Percentiles rank a stretch among this genome's conserved stretches.
These are phyloP conservation scores for Neohortaea acidophila DNA, from an alignment of 495 filamentous ascomycete species.

Conservation along the genomic window DNA sequence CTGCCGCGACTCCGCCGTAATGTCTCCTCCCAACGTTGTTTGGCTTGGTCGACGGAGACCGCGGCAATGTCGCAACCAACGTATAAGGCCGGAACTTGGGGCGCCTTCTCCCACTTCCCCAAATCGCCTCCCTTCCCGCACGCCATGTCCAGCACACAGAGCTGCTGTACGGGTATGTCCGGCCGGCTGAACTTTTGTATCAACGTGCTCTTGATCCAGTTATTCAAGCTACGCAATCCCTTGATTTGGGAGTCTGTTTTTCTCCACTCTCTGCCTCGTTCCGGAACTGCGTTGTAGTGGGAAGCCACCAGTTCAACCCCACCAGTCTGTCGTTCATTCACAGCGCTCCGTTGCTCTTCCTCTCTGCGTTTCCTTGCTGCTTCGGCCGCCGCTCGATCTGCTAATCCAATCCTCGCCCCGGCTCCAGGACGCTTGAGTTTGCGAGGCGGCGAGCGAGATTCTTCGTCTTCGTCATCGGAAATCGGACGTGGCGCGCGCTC, in stretches of 20 bases:
- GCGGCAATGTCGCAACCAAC: constrained; percentile 88
- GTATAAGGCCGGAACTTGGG: constrained; percentile 71
- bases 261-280: constrained; percentile 85
- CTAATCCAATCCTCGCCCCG: constrained; percentile 62
- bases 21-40: constrained; percentile 68
- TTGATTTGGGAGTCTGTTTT: constrained; percentile 88
- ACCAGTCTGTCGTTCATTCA: constrained; percentile 25
- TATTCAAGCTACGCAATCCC: constrained; percentile 86
- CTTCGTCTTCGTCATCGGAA: constrained; percentile 6
- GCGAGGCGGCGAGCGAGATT: constrained; percentile 34
- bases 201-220: constrained; percentile 93
- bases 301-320: constrained; percentile 59
- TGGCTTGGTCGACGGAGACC: constrained; percentile 75
- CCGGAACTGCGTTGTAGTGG: constrained; percentile 92
- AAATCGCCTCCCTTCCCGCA: constrained; percentile 95
- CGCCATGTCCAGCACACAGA: constrained; percentile 70
- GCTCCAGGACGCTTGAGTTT: constrained; percentile 79
- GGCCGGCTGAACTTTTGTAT: constrained; percentile 92
- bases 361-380: constrained; percentile 45
- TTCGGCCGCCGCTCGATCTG: constrained; percentile 49
- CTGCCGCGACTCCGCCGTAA: constrained; percentile 17
- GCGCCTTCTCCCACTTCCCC: constrained; percentile 85
- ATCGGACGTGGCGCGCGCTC: constrained; percentile 7
- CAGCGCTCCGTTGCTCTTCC: constrained; percentile 35
- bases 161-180: constrained; percentile 35